These are phyloP conservation scores for Citrus unshiu DNA, from an alignment of 345 rosid genomes.

Conservation along the genomic window DNA sequence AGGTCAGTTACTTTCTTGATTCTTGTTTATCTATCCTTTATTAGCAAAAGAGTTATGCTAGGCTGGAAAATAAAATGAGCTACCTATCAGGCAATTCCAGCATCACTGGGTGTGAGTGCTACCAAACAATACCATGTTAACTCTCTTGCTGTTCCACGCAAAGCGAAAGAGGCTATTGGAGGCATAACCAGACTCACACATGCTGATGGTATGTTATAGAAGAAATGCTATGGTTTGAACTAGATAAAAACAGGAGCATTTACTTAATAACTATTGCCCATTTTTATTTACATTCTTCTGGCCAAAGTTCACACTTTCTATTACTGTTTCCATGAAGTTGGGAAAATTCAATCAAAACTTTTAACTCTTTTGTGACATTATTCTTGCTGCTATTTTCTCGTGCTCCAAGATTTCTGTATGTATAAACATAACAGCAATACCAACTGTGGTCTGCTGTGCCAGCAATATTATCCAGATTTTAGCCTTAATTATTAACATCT, in stretches of 20 bases:
- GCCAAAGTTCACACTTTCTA: background rate
- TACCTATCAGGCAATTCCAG: conserved; percentile 79
- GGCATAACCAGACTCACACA: conserved; percentile 92
- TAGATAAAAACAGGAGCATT: background rate
- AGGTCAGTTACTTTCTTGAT: conserved; percentile 42
- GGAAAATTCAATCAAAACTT: background rate
- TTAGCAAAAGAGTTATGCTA: conserved; percentile 4
- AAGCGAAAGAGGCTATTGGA: conserved; percentile 98
- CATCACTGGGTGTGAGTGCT: conserved; percentile 89
- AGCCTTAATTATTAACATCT: background rate
- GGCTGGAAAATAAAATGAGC: conserved; percentile 3
- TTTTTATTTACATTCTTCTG: background rate
- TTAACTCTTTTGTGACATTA: background rate
- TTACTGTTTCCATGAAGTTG: background rate
- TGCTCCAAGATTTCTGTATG: background rate
- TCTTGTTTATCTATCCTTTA: conserved; percentile 2
- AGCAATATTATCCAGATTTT: background rate
- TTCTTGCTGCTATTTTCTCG: background rate
- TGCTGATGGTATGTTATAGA: conserved; percentile 57
- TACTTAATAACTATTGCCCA: background rate
- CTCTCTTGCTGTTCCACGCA: conserved; percentile 97
- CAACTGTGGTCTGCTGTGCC: background rate
- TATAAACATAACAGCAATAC: background rate
- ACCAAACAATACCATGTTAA: conserved; percentile 82
- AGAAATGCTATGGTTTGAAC: background rate